Evolutionary conservation across 2,329 filamentous ascomycete genomes (phyloP).

Genomic region (Xylariaceae sp.): DNA sequence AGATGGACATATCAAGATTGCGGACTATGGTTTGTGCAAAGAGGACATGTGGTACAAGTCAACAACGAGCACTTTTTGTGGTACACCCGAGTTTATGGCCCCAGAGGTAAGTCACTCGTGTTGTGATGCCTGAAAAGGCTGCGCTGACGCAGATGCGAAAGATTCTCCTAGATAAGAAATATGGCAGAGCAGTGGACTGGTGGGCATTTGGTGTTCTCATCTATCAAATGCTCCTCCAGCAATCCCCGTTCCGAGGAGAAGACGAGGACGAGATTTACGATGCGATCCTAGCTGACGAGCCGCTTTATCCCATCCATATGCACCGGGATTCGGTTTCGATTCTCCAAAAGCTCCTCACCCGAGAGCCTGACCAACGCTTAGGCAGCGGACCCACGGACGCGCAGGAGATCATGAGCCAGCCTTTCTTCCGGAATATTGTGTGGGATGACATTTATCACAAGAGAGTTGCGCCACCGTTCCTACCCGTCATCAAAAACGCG

Average conservation of each 20-base stretch:
- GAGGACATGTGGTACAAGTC: constrained; percentile 99
- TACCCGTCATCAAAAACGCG: constrained; percentile 82
- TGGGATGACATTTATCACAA: constrained; percentile 99
- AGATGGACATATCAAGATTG: constrained; percentile 98
- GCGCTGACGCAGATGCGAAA: constrained; percentile 38
- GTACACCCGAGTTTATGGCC: constrained; percentile 99
- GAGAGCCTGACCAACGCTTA: constrained; percentile 88
- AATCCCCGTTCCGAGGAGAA: constrained; percentile 97
- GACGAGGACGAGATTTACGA: constrained; percentile 99
- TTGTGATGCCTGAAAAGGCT: background rate
- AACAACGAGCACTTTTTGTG: constrained; percentile 96
- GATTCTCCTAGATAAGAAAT: constrained; percentile 98
- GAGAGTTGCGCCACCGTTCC: constrained; percentile 81
- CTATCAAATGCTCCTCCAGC: constrained; percentile 98
- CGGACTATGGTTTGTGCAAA: constrained; percentile 97
- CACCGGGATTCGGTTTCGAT: constrained; percentile 96
- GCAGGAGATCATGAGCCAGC: constrained; percentile 97
- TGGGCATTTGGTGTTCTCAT: constrained; percentile 99
- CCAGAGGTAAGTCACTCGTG: constrained; percentile 67
- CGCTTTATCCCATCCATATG: constrained; percentile 98
- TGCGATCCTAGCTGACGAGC: constrained; percentile 94
- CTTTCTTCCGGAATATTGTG: constrained; percentile 96
- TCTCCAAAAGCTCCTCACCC: constrained; percentile 91
- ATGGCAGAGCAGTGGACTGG: constrained; percentile 96
- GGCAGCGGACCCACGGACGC: constrained; percentile 95